These are phyloP conservation scores for Gracilaria caudata DNA, from an alignment of 23 red algal species.

Conservation along the genomic window DNA sequence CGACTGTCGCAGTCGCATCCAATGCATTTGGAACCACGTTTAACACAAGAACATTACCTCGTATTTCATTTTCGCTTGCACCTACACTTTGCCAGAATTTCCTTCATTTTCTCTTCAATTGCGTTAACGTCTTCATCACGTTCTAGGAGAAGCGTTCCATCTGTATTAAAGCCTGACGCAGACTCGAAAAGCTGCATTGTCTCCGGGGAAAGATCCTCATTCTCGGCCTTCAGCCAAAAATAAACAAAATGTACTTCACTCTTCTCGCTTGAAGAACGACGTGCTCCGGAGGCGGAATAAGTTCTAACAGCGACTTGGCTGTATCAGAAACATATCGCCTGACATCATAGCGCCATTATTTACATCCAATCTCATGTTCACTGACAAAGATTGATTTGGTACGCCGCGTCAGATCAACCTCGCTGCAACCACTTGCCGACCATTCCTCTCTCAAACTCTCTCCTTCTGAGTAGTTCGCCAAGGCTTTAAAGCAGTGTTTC, in stretches of 20 bases:
- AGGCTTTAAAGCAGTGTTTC: conserved; percentile 2
- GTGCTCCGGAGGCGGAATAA: conserved; percentile 8
- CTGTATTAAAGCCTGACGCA: not conserved
- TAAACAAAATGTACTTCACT: conserved; percentile 20
- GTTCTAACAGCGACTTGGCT: not conserved
- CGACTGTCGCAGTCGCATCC: conserved; percentile 10
- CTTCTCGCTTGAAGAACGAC: not conserved
- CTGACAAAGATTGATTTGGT: not conserved
- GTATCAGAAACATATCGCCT: conserved; percentile 1
- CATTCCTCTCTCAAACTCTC: not conserved
- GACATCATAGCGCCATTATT: conserved; percentile 11
- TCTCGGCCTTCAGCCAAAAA: not conserved
- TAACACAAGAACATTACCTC: conserved; percentile 10
- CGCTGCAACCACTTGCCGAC: not conserved
- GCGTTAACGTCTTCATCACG: not conserved
- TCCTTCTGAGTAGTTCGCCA: not conserved
- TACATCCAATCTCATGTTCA: not conserved
- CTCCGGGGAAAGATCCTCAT: not conserved
- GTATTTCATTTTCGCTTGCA: not conserved
- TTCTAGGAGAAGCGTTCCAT: not conserved
- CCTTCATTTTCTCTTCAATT: not conserved
- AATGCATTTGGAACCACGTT: not conserved
- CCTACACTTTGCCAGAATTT: not conserved
- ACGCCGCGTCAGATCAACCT: not conserved
- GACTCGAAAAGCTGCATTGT: not conserved